These are phyloP conservation scores for Gaeumannomyces tritici DNA, from an alignment of 2,329 filamentous ascomycete species.

Conservation along the genomic window DNA sequence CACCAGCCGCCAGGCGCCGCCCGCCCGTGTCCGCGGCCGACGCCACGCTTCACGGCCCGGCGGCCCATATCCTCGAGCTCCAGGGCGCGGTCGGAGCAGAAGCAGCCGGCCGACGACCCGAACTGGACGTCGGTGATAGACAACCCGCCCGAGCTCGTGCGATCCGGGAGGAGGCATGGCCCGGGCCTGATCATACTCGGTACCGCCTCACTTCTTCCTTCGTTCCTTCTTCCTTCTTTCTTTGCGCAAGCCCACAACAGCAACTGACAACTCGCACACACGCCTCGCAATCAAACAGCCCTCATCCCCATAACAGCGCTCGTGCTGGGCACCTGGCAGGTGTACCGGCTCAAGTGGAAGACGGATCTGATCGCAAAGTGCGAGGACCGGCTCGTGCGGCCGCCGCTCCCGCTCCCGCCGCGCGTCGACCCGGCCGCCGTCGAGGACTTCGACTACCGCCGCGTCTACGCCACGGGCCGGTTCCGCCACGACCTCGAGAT, in stretches of 20 bases:
- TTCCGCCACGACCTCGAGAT: conserved; percentile 90
- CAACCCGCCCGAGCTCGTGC: conserved; percentile 71
- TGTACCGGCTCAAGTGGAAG: conserved; percentile 89
- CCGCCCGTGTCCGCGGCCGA: not conserved
- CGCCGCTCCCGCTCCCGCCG: conserved; percentile 77
- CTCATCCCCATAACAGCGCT: conserved; percentile 90
- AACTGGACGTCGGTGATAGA: conserved; percentile 81
- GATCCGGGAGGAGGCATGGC: conserved; percentile 63
- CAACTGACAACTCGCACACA: not conserved
- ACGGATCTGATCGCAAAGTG: conserved; percentile 82
- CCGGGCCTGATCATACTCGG: conserved; percentile 71
- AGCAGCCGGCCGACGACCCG: conserved; percentile 61
- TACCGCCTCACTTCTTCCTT: conserved; percentile 19
- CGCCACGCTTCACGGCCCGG: conserved; percentile 1
- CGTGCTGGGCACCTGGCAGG: conserved; percentile 86
- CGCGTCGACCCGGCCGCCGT: conserved; percentile 73
- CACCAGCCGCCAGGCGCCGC: not conserved
- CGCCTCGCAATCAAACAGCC: conserved; percentile 30
- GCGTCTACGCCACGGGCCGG: conserved; percentile 64
- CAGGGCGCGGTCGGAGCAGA: conserved; percentile 21
- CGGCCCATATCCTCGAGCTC: conserved; percentile 19
- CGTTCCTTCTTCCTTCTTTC: not conserved
- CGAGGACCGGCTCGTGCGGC: conserved; percentile 81
- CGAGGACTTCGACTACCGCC: conserved; percentile 83
- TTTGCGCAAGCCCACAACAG: not conserved